A percentile compares a stretch with the other conserved stretches of the same genome.
phyloP scores from a whole-genome alignment of 2,329 filamentous ascomycete genomes.

The Aspergillus felis region DNA sequence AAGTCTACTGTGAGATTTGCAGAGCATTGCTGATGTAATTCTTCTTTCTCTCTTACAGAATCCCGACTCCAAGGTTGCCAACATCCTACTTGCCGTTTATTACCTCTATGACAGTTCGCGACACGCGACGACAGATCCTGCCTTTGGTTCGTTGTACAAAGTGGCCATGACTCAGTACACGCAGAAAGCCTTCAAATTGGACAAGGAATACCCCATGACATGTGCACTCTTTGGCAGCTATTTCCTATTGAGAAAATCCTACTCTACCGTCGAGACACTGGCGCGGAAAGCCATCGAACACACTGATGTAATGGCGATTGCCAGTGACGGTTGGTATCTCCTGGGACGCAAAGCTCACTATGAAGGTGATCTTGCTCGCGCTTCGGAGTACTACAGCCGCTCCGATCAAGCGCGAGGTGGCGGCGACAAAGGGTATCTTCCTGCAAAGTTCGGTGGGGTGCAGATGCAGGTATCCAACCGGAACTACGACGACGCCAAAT shows the following conservation, averaged over 20 bases:
- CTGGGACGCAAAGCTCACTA: conserved; percentile 89
- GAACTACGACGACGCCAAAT: conserved; percentile 87
- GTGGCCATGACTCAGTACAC: conserved; percentile 93
- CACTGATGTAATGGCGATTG: conserved; percentile 93
- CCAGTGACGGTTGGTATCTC: conserved; percentile 96
- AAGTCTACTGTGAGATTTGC: background rate
- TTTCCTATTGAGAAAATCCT: conserved; percentile 78
- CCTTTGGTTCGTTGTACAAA: conserved; percentile 82
- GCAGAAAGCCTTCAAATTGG: conserved; percentile 87
- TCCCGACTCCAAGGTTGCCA: conserved; percentile 81
- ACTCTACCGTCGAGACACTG: conserved; percentile 76
- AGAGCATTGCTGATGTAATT: conserved; percentile 1
- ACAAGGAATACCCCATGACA: conserved; percentile 84
- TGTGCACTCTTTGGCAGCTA: conserved; percentile 88
- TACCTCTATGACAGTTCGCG: conserved; percentile 83
- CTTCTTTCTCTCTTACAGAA: conserved; percentile 39
- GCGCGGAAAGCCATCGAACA: conserved; percentile 91
- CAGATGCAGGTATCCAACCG: conserved; percentile 82
- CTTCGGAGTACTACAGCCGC: conserved; percentile 80
- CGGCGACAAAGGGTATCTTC: conserved; percentile 83
- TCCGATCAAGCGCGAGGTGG: conserved; percentile 91
- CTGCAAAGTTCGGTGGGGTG: conserved; percentile 89
- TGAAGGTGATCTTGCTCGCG: conserved; percentile 67
- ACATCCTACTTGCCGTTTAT: conserved; percentile 84
- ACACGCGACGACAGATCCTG: conserved; percentile 75